phyloP scores from a whole-genome alignment of 2,329 filamentous ascomycete genomes.

The Aspergillus texensis region DNA sequence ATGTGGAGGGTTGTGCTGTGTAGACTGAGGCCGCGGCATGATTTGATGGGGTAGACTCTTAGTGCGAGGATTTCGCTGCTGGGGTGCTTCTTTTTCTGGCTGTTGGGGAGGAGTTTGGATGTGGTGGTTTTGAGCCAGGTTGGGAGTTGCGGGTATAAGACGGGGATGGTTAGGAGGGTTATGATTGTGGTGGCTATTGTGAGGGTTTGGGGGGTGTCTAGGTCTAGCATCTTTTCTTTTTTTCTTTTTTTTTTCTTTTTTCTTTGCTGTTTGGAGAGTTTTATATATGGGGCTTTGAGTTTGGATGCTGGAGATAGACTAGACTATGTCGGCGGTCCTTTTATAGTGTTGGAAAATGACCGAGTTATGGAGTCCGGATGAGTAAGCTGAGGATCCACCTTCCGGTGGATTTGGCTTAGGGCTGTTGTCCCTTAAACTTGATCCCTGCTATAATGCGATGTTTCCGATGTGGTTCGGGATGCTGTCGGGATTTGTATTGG shows the following conservation, averaged over 20 bases:
- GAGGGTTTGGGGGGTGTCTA: not conserved
- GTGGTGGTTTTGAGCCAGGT: constrained; percentile 15
- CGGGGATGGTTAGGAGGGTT: constrained; percentile 6
- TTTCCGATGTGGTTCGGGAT: not conserved
- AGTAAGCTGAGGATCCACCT: not conserved
- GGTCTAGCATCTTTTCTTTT: not conserved
- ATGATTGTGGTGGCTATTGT: not conserved
- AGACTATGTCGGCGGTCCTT: too few relatives aligned
- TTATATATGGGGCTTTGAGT: not conserved
- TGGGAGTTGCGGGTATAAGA: constrained; percentile 20
- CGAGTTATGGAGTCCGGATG: not conserved
- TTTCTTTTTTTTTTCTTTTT: not conserved
- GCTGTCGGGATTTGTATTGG: not conserved
- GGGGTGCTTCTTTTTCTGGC: constrained; percentile 7
- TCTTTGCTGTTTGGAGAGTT: not conserved
- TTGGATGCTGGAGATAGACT: not conserved
- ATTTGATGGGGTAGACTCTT: constrained; percentile 67
- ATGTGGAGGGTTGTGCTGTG: constrained; percentile 54
- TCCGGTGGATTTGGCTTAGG: not conserved
- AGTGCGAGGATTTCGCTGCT: constrained; percentile 43
- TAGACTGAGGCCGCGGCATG: constrained; percentile 64
- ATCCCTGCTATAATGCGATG: not conserved
- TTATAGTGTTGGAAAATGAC: not conserved
- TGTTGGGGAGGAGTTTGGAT: constrained; percentile 12
- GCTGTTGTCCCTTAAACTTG: not conserved